Evolutionary conservation across 1,284 basidiomycete genomes (phyloP), one percentile per base, ranked within the genome.

Genomic region (Filobasidium uniguttulatum): DNA sequence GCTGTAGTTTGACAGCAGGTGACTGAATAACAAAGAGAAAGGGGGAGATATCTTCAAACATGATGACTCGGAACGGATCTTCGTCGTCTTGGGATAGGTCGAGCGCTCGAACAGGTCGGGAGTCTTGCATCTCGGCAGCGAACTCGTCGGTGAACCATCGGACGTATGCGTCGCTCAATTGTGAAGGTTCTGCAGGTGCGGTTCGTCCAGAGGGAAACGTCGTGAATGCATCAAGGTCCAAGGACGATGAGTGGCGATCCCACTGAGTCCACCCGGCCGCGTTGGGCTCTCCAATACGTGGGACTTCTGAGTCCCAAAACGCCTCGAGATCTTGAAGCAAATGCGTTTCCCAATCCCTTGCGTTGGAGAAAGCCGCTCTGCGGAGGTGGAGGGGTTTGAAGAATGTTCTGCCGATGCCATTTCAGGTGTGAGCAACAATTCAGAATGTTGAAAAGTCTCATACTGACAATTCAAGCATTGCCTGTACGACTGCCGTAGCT

Each of bases 41-140:
- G 2, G 78, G 67, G 10, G 76, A 75, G 51, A 94, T 75, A 62
- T 96, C 90, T 40, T 77, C 73, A 64, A 90, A 87, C 14, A 96
- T 70, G 20, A 93, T 74, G 2, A 78, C 77, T 1, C 80, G 73
- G 64, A 83, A 90, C 0, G 88, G 87, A 64, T 91, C 88, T 25
- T 74, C 72, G 25, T 78, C 75, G 5, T 71, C 73, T 5, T 76
- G 73, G 44, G 66, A 60, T 6, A 63, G 55, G 52, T 81, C 76
- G 3, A 71, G 71, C 0, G 80, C 77, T 26, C 82, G 78, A 3
- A 74, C 71, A 8, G 87, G 81, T 1, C 77, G 62, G 25, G 67
- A 58, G 19, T 68, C 62, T 8, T 56, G 55, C 17, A 59, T 61
- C 57, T 85, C 80, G 14, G 71, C 67, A 26, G 62, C 62, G 9